Evolutionary conservation across 805 yeast genomes (phyloP).

Genomic region (Kuraishia ogatae): DNA sequence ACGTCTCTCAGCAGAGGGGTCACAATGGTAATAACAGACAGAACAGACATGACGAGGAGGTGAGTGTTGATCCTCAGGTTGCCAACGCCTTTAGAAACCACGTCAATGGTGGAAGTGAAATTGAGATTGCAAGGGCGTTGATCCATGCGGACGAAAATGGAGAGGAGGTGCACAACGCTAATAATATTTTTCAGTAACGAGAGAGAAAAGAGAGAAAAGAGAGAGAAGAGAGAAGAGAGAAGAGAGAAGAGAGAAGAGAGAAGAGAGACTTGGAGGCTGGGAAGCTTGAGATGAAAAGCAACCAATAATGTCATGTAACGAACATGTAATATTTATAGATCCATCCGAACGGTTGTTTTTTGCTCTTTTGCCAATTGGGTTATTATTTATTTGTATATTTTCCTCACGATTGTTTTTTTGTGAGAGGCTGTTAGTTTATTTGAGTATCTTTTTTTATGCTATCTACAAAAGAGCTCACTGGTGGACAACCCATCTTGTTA

Average conservation of each 20-base stretch:
- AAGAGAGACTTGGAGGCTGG: too few species aligned
- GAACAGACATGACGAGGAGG: conserved; percentile 18
- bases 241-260: background rate
- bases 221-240: background rate
- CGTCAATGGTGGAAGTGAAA: conserved; percentile 36
- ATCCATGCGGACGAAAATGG: conserved; percentile 43
- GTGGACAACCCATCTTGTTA: background rate
- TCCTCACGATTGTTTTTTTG: background rate
- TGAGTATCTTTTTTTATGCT: background rate
- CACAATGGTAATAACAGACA: conserved; percentile 3
- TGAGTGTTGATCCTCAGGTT: conserved; percentile 55
- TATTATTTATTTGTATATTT: too few species aligned
- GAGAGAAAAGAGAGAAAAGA: background rate
- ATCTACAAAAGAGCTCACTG: background rate
- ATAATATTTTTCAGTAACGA: background rate
- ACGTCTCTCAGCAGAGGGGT: background rate
- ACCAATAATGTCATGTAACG: background rate
- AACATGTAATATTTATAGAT: background rate
- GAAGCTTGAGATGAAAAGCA: background rate
- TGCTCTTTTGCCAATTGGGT: background rate
- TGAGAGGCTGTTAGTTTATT: background rate
- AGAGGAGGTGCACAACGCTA: conserved; percentile 2
- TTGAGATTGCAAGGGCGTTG: conserved; percentile 58
- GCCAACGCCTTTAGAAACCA: conserved; percentile 8
- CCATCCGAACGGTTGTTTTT: background rate